These are phyloP conservation scores for Coniella vitis DNA, from an alignment of 2,329 filamentous ascomycete species.

Conservation along the genomic window DNA sequence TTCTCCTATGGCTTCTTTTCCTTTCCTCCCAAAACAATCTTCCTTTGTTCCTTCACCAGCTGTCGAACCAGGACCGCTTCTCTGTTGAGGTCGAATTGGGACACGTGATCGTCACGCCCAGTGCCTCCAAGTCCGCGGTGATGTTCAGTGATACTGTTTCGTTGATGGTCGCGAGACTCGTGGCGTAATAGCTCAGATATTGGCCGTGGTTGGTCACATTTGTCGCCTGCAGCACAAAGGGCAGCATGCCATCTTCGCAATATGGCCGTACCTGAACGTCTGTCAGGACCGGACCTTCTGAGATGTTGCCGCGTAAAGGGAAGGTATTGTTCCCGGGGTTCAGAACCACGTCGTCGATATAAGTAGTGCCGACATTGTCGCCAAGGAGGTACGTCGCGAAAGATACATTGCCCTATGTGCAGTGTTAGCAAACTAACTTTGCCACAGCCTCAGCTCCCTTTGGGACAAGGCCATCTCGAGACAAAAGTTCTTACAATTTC, in stretches of 20 bases:
- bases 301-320: constrained; percentile 46
- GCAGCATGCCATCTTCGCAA: constrained; percentile 48
- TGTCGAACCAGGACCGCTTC: too few relatives aligned
- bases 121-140: constrained; percentile 30
- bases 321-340: constrained; percentile 52
- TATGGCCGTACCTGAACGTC: constrained; percentile 35
- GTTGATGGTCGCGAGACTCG: constrained; percentile 45
- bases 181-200: constrained; percentile 48
- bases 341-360: constrained; percentile 52
- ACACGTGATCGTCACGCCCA: constrained; percentile 11
- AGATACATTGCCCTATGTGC: constrained; percentile 51
- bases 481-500: constrained; percentile 45
- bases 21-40: too few relatives aligned
- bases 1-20: too few relatives aligned
- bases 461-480: neutral
- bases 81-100: constrained; percentile 1
- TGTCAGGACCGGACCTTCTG: constrained; percentile 41
- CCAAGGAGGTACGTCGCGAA: constrained; percentile 52
- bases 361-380: constrained; percentile 45
- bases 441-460: neutral
- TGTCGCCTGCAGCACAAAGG: constrained; percentile 48
- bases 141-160: constrained; percentile 48
- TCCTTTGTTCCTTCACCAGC: too few relatives aligned
- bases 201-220: constrained; percentile 45
- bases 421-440: neutral